Percentiles rank a stretch among this genome's conserved stretches.
phyloP scores from a whole-genome alignment of 2,329 filamentous ascomycete genomes.

The Ophiostoma perfectum region DNA sequence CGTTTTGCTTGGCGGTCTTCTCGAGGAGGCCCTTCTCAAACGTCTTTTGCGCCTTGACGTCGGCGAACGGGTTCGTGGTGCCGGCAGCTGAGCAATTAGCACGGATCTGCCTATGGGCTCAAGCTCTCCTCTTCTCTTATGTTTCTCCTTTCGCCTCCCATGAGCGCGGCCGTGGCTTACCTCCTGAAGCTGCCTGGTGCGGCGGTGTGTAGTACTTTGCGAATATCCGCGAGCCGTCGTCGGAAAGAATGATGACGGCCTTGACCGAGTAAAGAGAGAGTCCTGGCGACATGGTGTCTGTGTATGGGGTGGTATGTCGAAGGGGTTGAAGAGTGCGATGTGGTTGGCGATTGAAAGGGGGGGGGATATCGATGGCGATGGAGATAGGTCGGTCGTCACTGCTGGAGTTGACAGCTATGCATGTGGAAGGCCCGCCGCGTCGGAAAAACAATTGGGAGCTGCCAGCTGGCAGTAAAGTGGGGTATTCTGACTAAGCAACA shows the following conservation, averaged over 20 bases:
- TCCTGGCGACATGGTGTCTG: constrained; percentile 27
- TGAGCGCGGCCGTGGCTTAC: constrained; percentile 14
- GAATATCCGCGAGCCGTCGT: constrained; percentile 87
- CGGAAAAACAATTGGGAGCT: constrained; percentile 23
- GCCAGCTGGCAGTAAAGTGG: constrained; percentile 1
- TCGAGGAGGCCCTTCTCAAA: constrained; percentile 95
- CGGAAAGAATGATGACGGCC: constrained; percentile 56
- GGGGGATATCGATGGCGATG: background rate
- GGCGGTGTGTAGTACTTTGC: constrained; percentile 81
- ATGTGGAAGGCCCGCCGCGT: constrained; percentile 19
- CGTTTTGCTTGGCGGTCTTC: constrained; percentile 91
- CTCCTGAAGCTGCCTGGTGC: constrained; percentile 38
- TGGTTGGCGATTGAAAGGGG: constrained; percentile 8
- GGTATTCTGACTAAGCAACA: background rate
- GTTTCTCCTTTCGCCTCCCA: background rate
- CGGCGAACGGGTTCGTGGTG: constrained; percentile 61
- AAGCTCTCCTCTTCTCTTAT: background rate
- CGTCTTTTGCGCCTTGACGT: constrained; percentile 86
- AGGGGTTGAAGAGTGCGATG: background rate
- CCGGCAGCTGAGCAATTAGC: constrained; percentile 6
- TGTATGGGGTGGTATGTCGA: background rate
- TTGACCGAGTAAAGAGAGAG: constrained; percentile 30
- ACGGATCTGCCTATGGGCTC: no score
- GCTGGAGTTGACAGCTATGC: constrained; percentile 20
- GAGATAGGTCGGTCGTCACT: background rate